These are phyloP conservation scores for Colletotrichum endophyticum DNA, from an alignment of 2,329 filamentous ascomycete genomes.

Conservation along the genomic window DNA sequence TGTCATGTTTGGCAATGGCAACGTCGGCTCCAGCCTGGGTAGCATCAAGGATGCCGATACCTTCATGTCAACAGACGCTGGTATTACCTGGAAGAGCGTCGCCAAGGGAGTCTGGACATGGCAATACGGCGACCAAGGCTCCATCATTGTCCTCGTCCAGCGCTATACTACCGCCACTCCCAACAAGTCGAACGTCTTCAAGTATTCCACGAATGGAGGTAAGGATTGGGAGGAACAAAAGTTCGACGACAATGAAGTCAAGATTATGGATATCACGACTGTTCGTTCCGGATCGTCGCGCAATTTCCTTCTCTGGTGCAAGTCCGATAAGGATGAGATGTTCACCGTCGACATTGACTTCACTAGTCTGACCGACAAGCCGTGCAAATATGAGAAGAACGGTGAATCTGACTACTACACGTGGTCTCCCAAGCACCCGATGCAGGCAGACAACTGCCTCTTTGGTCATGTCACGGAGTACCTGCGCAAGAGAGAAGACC, in stretches of 20 bases:
- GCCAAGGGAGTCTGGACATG: slow-evolving; percentile 90
- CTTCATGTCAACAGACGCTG: slow-evolving; percentile 91
- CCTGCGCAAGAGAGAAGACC: slow-evolving; percentile 83
- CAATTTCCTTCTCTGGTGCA: slow-evolving; percentile 91
- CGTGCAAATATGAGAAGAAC: slow-evolving; percentile 73
- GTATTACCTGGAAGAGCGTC: slow-evolving; percentile 83
- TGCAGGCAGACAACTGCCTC: slow-evolving; percentile 79
- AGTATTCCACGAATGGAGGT: slow-evolving; percentile 84
- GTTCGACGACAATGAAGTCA: slow-evolving; percentile 75
- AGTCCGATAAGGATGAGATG: slow-evolving; percentile 58
- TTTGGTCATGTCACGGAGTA: slow-evolving; percentile 93
- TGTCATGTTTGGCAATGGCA: slow-evolving; percentile 89
- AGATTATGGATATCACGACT: slow-evolving; percentile 82
- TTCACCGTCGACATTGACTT: slow-evolving; percentile 90
- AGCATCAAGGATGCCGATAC: slow-evolving; percentile 78
- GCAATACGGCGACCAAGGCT: slow-evolving; percentile 96
- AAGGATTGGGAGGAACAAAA: slow-evolving; percentile 76
- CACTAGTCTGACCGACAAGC: slow-evolving; percentile 73
- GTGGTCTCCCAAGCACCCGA: slow-evolving; percentile 87
- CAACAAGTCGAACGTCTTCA: slow-evolving; percentile 72
- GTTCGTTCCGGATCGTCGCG: slow-evolving; percentile 87
- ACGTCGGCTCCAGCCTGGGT: slow-evolving; percentile 77
- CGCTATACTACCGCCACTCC: slow-evolving; percentile 57
- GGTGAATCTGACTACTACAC: slow-evolving; percentile 70
- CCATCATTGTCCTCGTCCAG: slow-evolving; percentile 86